Evolutionary conservation across 305 asterid genomes (phyloP), one percentile per base, ranked within the genome.

Genomic region (Nicotiana rustica): DNA sequence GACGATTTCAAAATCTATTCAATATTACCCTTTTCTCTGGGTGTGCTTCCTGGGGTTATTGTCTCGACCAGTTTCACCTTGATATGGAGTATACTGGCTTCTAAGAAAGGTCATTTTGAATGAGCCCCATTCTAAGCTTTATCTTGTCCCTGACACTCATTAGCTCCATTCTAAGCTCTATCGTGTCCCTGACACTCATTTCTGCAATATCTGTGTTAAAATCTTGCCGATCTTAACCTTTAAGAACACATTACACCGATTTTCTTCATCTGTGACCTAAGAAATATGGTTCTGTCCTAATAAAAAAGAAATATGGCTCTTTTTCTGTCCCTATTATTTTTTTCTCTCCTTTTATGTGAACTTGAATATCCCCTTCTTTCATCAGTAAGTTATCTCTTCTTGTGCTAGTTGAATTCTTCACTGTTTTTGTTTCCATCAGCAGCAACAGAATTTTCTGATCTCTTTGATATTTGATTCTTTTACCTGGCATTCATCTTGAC

Each of bases 1-100:
- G 80, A 76, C 17, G 52, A 76, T 38, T 31, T 31, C 66, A 31
- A 55, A 76, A 31, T 29, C 66, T 55, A 31, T 29, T 55, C 80
- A 76, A 55, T 76, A 55, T 9, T 31, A 55, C 31, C 66, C 65
- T 76, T 55, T 55, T 17, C 52, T 31, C 12, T 76, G 67, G 52
- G 52, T 17, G 80, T 76, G 80, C 80, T 76, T 76, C 31, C 3
- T 1, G 3, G 67, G 33, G 57, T 56, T 76, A 31, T 76, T 76
- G 52, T 17, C 80, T 76, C 56, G 67, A 55, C 67, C 66, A 76
- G 66, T 76, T 75, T 76, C 49, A 33, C 49, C 47, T 75, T 75
- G 49, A 31, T 55, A 76, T 56, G 66, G 10, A 55, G 31, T 17
- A 57, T 76, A 55, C 59, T 76, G 80, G 80, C 49, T 31, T 56